A percentile compares a stretch with the other conserved stretches of the same genome.
These are phyloP conservation scores for Monosporozyma aerobia DNA, from an alignment of 805 yeast species.

Conservation along the genomic window DNA sequence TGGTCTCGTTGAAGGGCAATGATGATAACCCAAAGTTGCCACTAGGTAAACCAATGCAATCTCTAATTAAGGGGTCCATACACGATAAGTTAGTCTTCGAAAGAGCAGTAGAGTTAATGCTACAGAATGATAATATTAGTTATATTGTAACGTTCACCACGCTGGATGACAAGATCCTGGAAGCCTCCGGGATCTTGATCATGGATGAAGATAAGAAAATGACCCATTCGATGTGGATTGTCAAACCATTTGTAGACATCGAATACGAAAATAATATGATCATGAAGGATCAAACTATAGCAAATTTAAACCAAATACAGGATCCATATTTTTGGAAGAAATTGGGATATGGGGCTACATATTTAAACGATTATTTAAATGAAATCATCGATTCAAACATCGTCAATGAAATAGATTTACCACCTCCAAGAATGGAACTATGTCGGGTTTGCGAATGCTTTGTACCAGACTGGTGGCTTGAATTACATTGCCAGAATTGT, in stretches of 20 bases:
- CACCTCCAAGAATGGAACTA: slow-evolving; percentile 71
- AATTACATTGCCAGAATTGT: slow-evolving; percentile 81
- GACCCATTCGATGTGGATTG: slow-evolving; percentile 86
- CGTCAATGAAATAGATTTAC: slow-evolving; percentile 54
- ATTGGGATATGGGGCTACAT: slow-evolving; percentile 82
- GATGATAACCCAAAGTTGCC: slow-evolving; percentile 8
- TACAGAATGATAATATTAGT: slow-evolving; percentile 60
- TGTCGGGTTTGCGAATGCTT: slow-evolving; percentile 88
- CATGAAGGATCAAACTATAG: neutral
- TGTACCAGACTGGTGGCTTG: slow-evolving; percentile 96
- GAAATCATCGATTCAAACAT: slow-evolving; percentile 45
- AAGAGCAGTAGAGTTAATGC: slow-evolving; percentile 51
- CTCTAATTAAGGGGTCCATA: slow-evolving; percentile 54
- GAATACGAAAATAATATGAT: slow-evolving; percentile 26
- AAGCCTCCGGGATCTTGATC: slow-evolving; percentile 88
- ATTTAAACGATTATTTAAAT: slow-evolving; percentile 65
- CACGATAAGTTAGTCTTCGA: slow-evolving; percentile 60
- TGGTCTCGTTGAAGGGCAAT: slow-evolving; percentile 1
- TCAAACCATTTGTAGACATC: slow-evolving; percentile 49
- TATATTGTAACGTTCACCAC: slow-evolving; percentile 66
- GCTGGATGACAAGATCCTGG: slow-evolving; percentile 52
- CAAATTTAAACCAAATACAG: slow-evolving; percentile 11
- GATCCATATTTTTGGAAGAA: slow-evolving; percentile 47
- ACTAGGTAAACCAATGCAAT: slow-evolving; percentile 38
- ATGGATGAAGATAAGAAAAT: slow-evolving; percentile 44